Evolutionary conservation across 2,329 filamentous ascomycete genomes (phyloP).

Genomic region (Colletotrichum melonis): DNA sequence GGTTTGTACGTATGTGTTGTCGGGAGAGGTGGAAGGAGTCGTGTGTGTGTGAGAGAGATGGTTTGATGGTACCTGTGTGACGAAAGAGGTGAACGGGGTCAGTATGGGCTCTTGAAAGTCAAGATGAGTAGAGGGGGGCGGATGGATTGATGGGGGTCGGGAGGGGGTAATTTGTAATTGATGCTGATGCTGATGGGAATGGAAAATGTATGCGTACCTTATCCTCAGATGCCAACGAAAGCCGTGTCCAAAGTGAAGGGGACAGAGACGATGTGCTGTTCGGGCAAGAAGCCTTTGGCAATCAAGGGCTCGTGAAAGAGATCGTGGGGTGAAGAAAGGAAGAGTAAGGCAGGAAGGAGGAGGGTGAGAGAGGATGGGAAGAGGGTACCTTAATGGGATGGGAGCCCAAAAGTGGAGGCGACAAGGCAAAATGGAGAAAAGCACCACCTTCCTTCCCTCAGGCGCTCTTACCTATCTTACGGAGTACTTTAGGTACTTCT

Average conservation of each 20-base stretch:
- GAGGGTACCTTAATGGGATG: conserved; percentile 35
- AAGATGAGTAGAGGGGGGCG: conserved; percentile 14
- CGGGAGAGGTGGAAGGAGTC: conserved; percentile 33
- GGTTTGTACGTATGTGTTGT: conserved; percentile 19
- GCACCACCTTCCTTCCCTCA: not conserved
- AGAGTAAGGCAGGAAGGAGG: not conserved
- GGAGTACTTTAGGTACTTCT: too few relatives aligned
- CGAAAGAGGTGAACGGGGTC: conserved; percentile 30
- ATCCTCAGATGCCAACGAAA: conserved; percentile 23
- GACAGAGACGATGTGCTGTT: conserved; percentile 30
- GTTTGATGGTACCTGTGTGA: conserved; percentile 26
- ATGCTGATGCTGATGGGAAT: conserved; percentile 5
- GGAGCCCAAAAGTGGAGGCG: conserved; percentile 37
- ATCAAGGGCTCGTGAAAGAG: conserved; percentile 28
- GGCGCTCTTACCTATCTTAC: too few relatives aligned
- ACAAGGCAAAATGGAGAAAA: conserved; percentile 21
- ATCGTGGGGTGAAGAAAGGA: conserved; percentile 35
- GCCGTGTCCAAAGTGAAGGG: conserved; percentile 32
- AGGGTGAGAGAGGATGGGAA: conserved; percentile 16
- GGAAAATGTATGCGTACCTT: not conserved
- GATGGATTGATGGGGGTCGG: conserved; percentile 11
- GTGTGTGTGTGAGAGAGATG: not conserved
- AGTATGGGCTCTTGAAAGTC: not conserved
- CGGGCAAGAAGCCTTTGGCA: conserved; percentile 26
- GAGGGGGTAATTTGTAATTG: conserved; percentile 10